Conservation (phyloP, 2,329 filamentous ascomycete species). For the Fusarium phyllophilum region DNA sequence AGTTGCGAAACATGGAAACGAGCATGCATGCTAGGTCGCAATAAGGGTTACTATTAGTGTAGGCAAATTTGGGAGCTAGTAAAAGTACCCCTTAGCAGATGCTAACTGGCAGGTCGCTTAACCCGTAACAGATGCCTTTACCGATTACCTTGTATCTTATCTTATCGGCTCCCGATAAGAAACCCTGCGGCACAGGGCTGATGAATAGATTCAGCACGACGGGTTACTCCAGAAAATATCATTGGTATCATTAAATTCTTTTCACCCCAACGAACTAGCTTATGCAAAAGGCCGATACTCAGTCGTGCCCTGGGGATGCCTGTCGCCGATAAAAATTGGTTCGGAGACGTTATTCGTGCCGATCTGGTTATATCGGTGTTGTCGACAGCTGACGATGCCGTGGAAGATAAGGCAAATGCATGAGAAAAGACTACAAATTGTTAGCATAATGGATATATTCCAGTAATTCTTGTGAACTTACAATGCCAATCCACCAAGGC, state of each 20-base stretch:
- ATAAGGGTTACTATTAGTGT: background rate
- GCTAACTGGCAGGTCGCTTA: background rate
- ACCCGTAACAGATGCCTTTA: background rate
- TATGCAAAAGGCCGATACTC: background rate
- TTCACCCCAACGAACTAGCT: fast-evolving
- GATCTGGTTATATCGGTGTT: conserved; percentile 49
- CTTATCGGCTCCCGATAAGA: background rate
- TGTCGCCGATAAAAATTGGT: background rate
- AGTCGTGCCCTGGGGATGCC: conserved; percentile 4
- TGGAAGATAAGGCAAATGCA: conserved; percentile 54
- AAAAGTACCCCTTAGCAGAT: background rate
- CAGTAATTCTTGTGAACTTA: conserved; percentile 43
- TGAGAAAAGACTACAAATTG: conserved; percentile 52
- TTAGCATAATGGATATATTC: background rate
- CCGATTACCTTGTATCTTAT: background rate
- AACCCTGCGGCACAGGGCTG: fast-evolving
- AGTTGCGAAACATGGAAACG: background rate
- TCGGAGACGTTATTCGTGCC: conserved; percentile 7
- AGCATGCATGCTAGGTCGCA: fast-evolving
- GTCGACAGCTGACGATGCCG: conserved; percentile 54
- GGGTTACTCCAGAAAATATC: too few species aligned
- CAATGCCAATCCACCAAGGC: conserved; percentile 56
- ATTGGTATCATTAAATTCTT: background rate
- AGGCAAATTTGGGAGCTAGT: fast-evolving
- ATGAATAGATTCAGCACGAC: background rate